Conservation (phyloP, 495 filamentous ascomycete species). For the Amphirosellinia nigrospora region DNA sequence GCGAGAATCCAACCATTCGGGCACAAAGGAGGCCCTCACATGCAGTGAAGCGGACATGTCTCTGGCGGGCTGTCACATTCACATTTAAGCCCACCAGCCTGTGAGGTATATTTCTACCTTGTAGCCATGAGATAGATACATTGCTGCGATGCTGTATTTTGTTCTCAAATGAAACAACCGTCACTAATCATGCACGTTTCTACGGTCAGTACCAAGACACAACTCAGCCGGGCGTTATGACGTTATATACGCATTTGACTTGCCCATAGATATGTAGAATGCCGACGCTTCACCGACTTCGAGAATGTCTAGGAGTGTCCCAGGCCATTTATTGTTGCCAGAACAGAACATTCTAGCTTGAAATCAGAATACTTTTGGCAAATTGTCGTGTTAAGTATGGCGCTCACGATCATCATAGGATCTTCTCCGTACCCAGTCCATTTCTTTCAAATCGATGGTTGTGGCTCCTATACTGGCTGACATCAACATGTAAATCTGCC, state of each 20-base stretch:
- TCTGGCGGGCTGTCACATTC: background rate
- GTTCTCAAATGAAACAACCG: background rate
- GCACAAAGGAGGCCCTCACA: background rate
- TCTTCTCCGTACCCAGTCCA: background rate
- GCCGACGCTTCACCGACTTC: background rate
- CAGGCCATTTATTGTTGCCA: background rate
- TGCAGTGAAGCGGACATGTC: background rate
- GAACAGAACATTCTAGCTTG: background rate
- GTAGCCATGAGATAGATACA: background rate
- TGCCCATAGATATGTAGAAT: background rate
- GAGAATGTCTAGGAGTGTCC: background rate
- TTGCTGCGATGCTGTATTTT: background rate
- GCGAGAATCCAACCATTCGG: background rate
- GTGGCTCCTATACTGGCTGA: background rate
- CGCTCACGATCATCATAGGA: background rate
- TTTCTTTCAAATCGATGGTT: background rate
- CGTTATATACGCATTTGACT: background rate
- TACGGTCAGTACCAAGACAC: background rate
- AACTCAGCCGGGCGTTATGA: background rate
- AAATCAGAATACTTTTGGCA: background rate
- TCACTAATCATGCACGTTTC: background rate
- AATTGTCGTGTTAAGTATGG: background rate
- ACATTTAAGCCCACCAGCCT: background rate
- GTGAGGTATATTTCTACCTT: background rate
- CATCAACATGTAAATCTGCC: slow-evolving; percentile 1